Evolutionary conservation across 495 filamentous ascomycete species (phyloP).

Genomic region (Daldinia vernicosa): DNA sequence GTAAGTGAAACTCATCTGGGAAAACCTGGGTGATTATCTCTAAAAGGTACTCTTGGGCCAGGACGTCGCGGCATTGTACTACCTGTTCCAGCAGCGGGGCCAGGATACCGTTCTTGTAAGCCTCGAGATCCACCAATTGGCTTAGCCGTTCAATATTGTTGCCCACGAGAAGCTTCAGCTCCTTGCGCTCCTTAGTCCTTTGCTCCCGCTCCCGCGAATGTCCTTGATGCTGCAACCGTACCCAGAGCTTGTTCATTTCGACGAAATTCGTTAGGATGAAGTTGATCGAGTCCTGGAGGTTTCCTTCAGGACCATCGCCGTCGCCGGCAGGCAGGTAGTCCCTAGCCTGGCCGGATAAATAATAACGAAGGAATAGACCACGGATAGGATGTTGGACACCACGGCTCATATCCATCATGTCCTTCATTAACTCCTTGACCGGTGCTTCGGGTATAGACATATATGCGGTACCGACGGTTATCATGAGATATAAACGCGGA

Average conservation of each 20-base stretch:
- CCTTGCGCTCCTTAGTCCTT: slow-evolving; percentile 91
- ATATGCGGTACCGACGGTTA: slow-evolving; percentile 97
- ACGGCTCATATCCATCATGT: slow-evolving; percentile 99
- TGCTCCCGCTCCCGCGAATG: slow-evolving; percentile 93
- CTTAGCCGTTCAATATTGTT: slow-evolving; percentile 95
- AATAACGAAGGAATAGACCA: slow-evolving; percentile 94
- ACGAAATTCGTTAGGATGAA: slow-evolving; percentile 99
- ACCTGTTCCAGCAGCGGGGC: slow-evolving; percentile 93
- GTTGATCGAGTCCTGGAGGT: slow-evolving; percentile 95
- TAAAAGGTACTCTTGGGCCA: slow-evolving; percentile 96
- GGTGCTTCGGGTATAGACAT: slow-evolving; percentile 98
- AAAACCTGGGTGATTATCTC: slow-evolving; percentile 99
- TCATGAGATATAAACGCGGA: slow-evolving; percentile 96
- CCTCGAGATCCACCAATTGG: slow-evolving; percentile 92
- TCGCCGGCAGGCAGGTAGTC: slow-evolving; percentile 84
- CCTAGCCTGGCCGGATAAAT: slow-evolving; percentile 90
- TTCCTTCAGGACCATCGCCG: slow-evolving; percentile 93
- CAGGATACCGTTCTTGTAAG: slow-evolving; percentile 90
- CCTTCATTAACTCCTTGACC: slow-evolving; percentile 99
- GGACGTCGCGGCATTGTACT: slow-evolving; percentile 94
- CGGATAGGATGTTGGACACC: slow-evolving; percentile 97
- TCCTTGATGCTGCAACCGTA: slow-evolving; percentile 94
- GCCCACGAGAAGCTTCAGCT: slow-evolving; percentile 92
- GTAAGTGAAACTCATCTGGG: slow-evolving; percentile 96
- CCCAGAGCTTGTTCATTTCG: slow-evolving; percentile 99